Base-by-base conservation (phyloP, 805 yeast species). In the Wickerhamomyces ciferrii region DNA sequence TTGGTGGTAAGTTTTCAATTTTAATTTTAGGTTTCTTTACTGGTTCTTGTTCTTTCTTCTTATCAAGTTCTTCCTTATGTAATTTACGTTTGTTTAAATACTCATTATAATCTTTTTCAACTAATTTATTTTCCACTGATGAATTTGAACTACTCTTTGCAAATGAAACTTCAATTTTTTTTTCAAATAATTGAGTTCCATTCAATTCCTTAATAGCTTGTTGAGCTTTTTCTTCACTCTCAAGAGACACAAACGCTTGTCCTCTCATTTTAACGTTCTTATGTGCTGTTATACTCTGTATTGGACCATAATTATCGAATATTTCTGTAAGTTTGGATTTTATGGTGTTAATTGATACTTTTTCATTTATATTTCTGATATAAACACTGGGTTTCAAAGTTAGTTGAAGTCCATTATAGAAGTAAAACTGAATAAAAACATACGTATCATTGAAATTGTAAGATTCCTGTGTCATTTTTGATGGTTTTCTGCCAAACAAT, bases 171-270 rank as follows among this genome's bases (percentile, higher is more conserved):
- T 52, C 54, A 23, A 59, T 42, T 17, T 51, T 51, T 45, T 56
- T 46, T 20, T 54, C 49, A 35, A 58, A 59, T 7, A 59, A 20
- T n/a, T 31, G 45, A 3, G 27, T 20, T 3, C 61, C 61, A 38
- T 59, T 31, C 11, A 59, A 37, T 10, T 44, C 48, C 6, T 48
- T 39, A 15, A 58, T 31, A 1, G 64, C 64, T 14, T 58, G 55
- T 4, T 59, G 47, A 1, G 90, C 81, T 5, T 67, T 62, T 3
- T 68, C 67, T 1, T 56, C 54, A 18, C 61, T 57, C 4, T 66
- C 70, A 44, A 81, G 78, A 0, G 87, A 78, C 6, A 88, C 72
- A 61, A 87, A 88, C 1, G 96, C 96, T 62, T 88, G 96, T 2
- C 96, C 96, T 47, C 83, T 74, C 75, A 84, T 72, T 50, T 71